Percentiles rank a stretch among this genome's conserved stretches.
These are phyloP conservation scores for Cutaneotrichosporon sp. DNA, from an alignment of 1,284 basidiomycete species.

Conservation along the genomic window DNA sequence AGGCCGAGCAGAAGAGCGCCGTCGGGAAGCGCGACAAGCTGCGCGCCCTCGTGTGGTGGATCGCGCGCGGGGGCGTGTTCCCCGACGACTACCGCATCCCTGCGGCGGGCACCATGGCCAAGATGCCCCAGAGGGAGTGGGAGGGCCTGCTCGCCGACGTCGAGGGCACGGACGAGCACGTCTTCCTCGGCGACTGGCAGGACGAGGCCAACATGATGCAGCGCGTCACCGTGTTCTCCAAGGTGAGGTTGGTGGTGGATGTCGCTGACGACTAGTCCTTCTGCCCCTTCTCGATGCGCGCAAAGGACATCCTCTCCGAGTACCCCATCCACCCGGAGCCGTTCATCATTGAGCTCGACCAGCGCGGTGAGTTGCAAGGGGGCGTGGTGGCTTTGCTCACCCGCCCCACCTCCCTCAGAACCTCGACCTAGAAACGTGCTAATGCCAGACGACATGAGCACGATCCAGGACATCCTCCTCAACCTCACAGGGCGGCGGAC, in stretches of 20 bases:
- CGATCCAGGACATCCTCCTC: slow-evolving; percentile 46
- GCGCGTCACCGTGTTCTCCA: slow-evolving; percentile 50
- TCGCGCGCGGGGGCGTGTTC: slow-evolving; percentile 45
- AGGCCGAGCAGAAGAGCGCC: slow-evolving; percentile 15
- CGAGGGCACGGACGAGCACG: slow-evolving; percentile 28
- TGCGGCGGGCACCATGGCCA: slow-evolving; percentile 23
- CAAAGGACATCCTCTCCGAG: slow-evolving; percentile 45
- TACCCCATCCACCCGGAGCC: slow-evolving; percentile 45
- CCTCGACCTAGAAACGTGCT: not conserved
- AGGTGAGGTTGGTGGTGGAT: slow-evolving; percentile 33
- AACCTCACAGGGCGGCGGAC: slow-evolving; percentile 50
- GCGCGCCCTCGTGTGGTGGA: slow-evolving; percentile 43
- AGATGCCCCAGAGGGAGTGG: slow-evolving; percentile 37
- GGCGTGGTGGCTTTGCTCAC: too few species aligned
- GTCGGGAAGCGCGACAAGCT: slow-evolving; percentile 26
- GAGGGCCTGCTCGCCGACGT: slow-evolving; percentile 16
- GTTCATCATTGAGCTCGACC: slow-evolving; percentile 53
- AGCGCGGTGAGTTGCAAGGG: slow-evolving; percentile 47
- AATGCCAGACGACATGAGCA: slow-evolving; percentile 41
- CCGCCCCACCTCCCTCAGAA: too few species aligned
- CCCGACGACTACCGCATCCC: slow-evolving; percentile 35
- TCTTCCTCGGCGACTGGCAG: slow-evolving; percentile 43
- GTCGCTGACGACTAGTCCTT: slow-evolving; percentile 35
- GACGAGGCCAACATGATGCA: slow-evolving; percentile 38
- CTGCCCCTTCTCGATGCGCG: slow-evolving; percentile 52